Evolutionary conservation across 2,329 filamentous ascomycete species (phyloP), one percentile per base, ranked within the genome.

Genomic region (Leptographium galeiforme): DNA sequence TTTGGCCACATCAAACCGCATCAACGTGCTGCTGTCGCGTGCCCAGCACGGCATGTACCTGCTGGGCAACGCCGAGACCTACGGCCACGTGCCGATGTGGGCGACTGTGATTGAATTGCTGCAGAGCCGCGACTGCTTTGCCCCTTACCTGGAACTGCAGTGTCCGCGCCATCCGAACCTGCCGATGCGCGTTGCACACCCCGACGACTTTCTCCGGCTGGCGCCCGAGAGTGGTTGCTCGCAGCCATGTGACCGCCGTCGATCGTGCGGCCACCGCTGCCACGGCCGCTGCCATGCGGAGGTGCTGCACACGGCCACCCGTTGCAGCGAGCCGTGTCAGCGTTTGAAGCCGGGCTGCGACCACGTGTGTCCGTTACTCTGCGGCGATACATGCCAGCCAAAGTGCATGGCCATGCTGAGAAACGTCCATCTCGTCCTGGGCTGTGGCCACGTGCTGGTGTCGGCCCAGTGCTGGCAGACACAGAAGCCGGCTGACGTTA

Each of bases 21-120:
- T 88, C 64, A 86, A 87, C 54, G 82, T 87, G 0, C 68, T 87
- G 0, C 68, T 87, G 0, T 82, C 76, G 41, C 76, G 85, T 7
- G 84, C 84, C 0, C 70, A 80, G 58, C 78, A 87, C 58, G 83
- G 84, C 0, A 80, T 89, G 74, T 85, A 83, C 61, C 68, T 89
- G 18, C 79, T 89, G 38, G 83, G 85, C 1, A 84, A 88, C 59
- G 62, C 78, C 0, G 63, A 75, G 0, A 87, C 82, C 0, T 82
- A 75, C 34, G 61, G 61, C 0, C 64, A 70, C 19, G 71, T 87
- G 0, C 62, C 65, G 0, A 87, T 87, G 82, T 89, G 84, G 84
- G 60, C 64, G 0, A 60, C 77, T 0, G 78, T 87, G 0, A 63
- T 82, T 10, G 55, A 66, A 0, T 76, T 82, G 25, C 65, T 89